phyloP scores from a whole-genome alignment of 176 grass and related monocot genomes.

The Zizania latifolia region DNA sequence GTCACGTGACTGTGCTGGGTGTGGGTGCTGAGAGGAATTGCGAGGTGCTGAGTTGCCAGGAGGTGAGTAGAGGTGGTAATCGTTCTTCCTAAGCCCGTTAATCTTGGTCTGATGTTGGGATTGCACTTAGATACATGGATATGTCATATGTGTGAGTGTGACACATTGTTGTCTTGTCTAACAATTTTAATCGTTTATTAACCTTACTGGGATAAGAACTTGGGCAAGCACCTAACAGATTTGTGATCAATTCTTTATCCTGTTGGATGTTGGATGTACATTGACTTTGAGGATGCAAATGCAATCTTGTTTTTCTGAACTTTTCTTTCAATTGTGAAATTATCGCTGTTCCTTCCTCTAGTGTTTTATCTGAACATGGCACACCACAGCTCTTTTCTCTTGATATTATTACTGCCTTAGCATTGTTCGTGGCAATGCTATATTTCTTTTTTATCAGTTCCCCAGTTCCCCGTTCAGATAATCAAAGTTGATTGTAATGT shows the following conservation, averaged over 20 bases:
- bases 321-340: background rate
- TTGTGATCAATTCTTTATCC: background rate
- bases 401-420: too few relatives aligned
- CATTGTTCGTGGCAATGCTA: too few relatives aligned
- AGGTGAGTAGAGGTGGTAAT: background rate
- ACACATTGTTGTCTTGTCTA: background rate
- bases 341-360: too few relatives aligned
- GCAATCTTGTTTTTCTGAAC: background rate
- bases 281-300: background rate
- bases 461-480: too few relatives aligned
- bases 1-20: too few relatives aligned
- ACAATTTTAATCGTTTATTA: background rate
- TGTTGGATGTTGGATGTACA: background rate
- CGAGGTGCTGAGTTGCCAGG: background rate
- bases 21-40: background rate
- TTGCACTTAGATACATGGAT: background rate
- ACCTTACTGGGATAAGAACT: background rate
- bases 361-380: too few relatives aligned
- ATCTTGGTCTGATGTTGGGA: background rate
- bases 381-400: too few relatives aligned
- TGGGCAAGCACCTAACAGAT: background rate
- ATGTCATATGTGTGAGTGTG: too few relatives aligned
- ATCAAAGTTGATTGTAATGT: too few relatives aligned
- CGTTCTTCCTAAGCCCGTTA: background rate
- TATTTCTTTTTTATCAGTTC: too few relatives aligned